These are phyloP conservation scores for Botrytis fragariae DNA, from an alignment of 2,329 filamentous ascomycete genomes.

Conservation along the genomic window DNA sequence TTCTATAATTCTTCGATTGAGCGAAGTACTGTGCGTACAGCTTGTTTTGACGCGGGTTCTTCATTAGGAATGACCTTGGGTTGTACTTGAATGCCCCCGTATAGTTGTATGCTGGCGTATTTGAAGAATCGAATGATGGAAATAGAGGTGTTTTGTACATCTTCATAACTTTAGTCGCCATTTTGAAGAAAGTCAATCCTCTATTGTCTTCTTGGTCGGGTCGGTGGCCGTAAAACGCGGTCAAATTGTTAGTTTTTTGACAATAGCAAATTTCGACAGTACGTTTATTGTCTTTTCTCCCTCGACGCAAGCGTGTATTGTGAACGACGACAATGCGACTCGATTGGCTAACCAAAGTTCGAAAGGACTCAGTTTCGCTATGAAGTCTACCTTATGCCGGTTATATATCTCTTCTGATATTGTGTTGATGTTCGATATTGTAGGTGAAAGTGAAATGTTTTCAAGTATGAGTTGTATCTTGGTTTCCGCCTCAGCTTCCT, in stretches of 20 bases:
- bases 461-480: neutral
- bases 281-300: neutral
- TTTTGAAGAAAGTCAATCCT: neutral
- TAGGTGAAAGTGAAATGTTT: neutral
- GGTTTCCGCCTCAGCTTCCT: slow-evolving; percentile 21
- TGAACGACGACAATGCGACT: neutral
- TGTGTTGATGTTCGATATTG: neutral
- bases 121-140: neutral
- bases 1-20: neutral
- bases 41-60: neutral
- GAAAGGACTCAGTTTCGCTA: neutral
- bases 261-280: neutral
- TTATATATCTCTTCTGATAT: neutral
- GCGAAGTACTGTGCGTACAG: slow-evolving; percentile 9
- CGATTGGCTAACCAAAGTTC: neutral
- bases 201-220: neutral
- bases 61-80: neutral
- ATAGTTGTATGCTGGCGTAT: neutral
- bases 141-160: neutral
- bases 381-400: neutral
- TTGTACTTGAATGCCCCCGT: slow-evolving; percentile 4
- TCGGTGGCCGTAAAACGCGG: neutral
- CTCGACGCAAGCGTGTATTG: neutral
- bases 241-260: neutral
- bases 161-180: slow-evolving; percentile 15